Base-by-base conservation (phyloP, 176 grass and related monocot species). In the Pharus latifolius region DNA sequence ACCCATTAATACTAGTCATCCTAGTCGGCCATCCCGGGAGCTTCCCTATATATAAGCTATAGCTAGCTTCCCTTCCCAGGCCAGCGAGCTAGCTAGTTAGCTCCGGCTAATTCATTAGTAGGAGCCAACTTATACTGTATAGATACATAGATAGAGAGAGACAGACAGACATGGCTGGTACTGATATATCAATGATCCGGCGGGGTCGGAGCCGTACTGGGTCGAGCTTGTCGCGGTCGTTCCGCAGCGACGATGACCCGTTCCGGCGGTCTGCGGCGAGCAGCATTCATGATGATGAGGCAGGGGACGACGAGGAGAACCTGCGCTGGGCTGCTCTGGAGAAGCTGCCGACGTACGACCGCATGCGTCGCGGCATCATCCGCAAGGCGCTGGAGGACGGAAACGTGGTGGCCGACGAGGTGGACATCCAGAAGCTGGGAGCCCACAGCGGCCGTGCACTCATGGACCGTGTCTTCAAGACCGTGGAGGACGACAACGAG, bases 261-360 rank as follows among this genome's bases (percentile, higher is more conserved):
- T 91, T 96, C 72, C 74, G 81, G 3, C 73, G 74, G 18, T 46
- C 57, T 2, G 18, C 30, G 34, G 30, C 42, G 51, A n/a, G 40
- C 41, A 63, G 48, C 57, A 47, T n/a, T n/a, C n/a, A n/a, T n/a
- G n/a, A n/a, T n/a, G 66, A 28, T 9, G 53, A 65, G 59, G 5
- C 80, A 82, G 81, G 65, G 26, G 81, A 88, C 47, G 92, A 91
- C 1, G 85, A 96, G 79, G 92, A 91, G 92, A 91, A 86, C 58
- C 82, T 96, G 2, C 87, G 78, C 2, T 96, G 92, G 92, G 92
- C 88, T 0, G 88, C 88, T 7, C 85, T 96, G 0, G 88, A 96
- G 92, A 96, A 96, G 85, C 92, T 96, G 49, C 92, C 92, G 9
- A 96, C 92, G 5, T 91, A 91, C 76, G 92, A 96, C 79, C 92